Conservation (phyloP, 305 asterid genomes). For the Fraxinus ornus region DNA sequence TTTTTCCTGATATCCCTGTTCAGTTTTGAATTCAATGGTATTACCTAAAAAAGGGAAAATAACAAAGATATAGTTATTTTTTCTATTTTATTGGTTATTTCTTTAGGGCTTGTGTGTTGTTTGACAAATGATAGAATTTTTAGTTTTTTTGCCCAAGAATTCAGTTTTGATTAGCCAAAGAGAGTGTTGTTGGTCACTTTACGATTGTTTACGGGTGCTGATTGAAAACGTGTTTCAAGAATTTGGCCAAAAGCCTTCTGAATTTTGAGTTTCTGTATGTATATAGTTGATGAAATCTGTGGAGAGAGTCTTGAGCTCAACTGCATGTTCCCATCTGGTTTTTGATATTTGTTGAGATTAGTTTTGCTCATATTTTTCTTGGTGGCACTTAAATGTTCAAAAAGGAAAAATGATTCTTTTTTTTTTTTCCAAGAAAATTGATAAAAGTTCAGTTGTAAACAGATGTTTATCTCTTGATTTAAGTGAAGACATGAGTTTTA, state of each 20-base stretch:
- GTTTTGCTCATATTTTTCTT: not conserved
- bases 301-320: not conserved
- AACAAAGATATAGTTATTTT: not conserved
- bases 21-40: conserved; percentile 10
- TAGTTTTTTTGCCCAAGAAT: conserved; percentile 7
- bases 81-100: not conserved
- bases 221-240: conserved; percentile 1
- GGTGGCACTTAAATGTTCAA: not conserved
- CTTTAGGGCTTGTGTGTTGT: conserved; percentile 21
- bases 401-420: not conserved
- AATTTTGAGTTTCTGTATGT: not conserved
- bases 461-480: not conserved
- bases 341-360: not conserved
- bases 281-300: not conserved
- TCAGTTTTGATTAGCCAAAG: not conserved
- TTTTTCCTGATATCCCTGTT: not conserved
- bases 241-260: conserved; percentile 5
- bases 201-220: not conserved
- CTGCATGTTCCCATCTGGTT: not conserved
- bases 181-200: not conserved
- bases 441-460: not conserved
- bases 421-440: not conserved
- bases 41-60: not conserved
- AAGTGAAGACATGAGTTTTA: not conserved
- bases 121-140: not conserved